Evolutionary conservation across 805 yeast species (phyloP).

Genomic region (Barnettozyma wickerhamii): DNA sequence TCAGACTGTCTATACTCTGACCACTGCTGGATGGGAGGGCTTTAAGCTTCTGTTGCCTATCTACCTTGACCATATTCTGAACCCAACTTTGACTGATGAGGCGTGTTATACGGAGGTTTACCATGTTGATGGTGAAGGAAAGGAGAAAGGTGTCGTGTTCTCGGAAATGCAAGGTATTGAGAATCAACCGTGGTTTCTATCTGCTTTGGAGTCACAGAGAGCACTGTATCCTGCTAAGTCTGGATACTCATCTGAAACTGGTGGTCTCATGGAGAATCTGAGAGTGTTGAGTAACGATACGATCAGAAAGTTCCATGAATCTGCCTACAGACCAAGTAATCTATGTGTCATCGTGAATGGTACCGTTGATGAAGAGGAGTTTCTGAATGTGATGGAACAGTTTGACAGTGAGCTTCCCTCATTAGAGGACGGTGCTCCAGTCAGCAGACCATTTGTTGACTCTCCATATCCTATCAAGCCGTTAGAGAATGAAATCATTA

Average conservation of each 20-base stretch:
- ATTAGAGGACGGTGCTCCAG: conserved; percentile 19
- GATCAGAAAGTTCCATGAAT: conserved; percentile 70
- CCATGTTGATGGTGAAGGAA: conserved; percentile 86
- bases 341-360: conserved; percentile 84
- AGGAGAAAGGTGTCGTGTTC: conserved; percentile 94
- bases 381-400: conserved; percentile 51
- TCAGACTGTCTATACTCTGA: conserved; percentile 88
- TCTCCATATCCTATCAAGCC: conserved; percentile 40
- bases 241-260: conserved; percentile 92
- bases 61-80: conserved; percentile 79
- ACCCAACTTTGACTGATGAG: conserved; percentile 84
- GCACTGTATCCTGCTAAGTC: conserved; percentile 50
- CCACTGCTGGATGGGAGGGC: conserved; percentile 96
- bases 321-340: conserved; percentile 77
- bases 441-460: conserved; percentile 77
- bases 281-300: conserved; percentile 68
- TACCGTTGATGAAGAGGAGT: conserved; percentile 69
- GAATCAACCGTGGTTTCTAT: conserved; percentile 65
- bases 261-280: conserved; percentile 78
- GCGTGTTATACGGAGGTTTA: conserved; percentile 94
- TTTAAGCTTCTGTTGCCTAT: conserved; percentile 80
- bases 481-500: conserved; percentile 32
- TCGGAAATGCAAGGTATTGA: conserved; percentile 96
- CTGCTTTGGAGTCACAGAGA: conserved; percentile 57
- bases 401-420: conserved; percentile 58